These are phyloP conservation scores for Talaromyces atroroseus DNA, from an alignment of 2,329 filamentous ascomycete genomes.

Conservation along the genomic window DNA sequence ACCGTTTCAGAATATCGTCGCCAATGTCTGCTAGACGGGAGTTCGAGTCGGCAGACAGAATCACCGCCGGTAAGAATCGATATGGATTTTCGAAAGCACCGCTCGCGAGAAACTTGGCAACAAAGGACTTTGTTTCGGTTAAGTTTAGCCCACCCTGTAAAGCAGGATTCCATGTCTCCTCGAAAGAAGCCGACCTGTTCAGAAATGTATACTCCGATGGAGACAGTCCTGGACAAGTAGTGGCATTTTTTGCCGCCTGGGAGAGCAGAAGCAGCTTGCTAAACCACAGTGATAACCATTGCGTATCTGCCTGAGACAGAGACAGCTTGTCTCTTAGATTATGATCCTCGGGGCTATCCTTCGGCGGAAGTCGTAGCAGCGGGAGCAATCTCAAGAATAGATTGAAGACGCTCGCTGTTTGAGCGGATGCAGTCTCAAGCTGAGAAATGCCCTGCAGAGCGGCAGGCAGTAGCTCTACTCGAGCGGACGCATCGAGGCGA, in stretches of 20 bases:
- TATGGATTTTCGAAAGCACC: slow-evolving; percentile 80
- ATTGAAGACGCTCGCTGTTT: slow-evolving; percentile 69
- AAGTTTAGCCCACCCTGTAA: slow-evolving; percentile 59
- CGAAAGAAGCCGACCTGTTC: slow-evolving; percentile 50
- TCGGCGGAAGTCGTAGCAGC: slow-evolving; percentile 60
- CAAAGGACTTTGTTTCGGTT: slow-evolving; percentile 63
- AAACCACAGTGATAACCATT: slow-evolving; percentile 69
- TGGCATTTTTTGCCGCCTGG: slow-evolving; percentile 39
- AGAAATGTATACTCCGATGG: slow-evolving; percentile 63
- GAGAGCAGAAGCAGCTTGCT: slow-evolving; percentile 69
- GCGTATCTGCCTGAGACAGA: slow-evolving; percentile 64
- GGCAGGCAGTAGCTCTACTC: slow-evolving; percentile 66
- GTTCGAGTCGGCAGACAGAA: slow-evolving; percentile 76
- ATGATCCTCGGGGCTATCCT: slow-evolving; percentile 73
- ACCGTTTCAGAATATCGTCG: slow-evolving; percentile 82
- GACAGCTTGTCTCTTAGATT: slow-evolving; percentile 61
- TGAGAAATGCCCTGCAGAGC: slow-evolving; percentile 63
- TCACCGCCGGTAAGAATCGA: slow-evolving; percentile 75
- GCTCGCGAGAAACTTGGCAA: slow-evolving; percentile 69
- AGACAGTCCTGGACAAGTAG: slow-evolving; percentile 57
- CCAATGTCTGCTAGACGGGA: slow-evolving; percentile 76
- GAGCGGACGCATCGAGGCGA: slow-evolving; percentile 55
- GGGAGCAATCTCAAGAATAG: slow-evolving; percentile 71
- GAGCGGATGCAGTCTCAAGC: slow-evolving; percentile 48
- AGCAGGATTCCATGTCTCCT: slow-evolving; percentile 57